Percentiles rank a stretch among this genome's conserved stretches.
Conservation (phyloP, 805 yeast genomes). For the Cyberlindnera misumaiensis region DNA sequence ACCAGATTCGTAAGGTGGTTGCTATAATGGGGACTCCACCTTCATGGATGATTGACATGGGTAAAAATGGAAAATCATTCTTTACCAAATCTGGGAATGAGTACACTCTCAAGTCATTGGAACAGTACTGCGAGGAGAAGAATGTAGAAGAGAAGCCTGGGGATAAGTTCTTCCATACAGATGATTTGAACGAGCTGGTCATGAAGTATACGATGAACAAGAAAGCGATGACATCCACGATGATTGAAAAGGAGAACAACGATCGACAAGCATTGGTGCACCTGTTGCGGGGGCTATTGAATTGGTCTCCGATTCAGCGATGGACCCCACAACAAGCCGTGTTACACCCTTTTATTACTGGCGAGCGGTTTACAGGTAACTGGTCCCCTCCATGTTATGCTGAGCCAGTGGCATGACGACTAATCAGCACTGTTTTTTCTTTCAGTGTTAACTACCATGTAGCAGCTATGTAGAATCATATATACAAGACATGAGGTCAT, state of each 20-base stretch:
- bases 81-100: slow-evolving; percentile 24
- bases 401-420: neutral
- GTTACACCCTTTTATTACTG: slow-evolving; percentile 83
- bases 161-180: slow-evolving; percentile 70
- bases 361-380: slow-evolving; percentile 42
- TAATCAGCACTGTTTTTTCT: too few species aligned
- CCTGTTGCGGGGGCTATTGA: slow-evolving; percentile 70
- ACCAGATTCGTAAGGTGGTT: slow-evolving; percentile 77
- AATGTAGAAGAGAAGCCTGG: slow-evolving; percentile 66
- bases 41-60: slow-evolving; percentile 94
- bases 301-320: slow-evolving; percentile 85
- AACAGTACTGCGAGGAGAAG: slow-evolving; percentile 47
- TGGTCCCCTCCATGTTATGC: slow-evolving; percentile 46
- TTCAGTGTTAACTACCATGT: too few species aligned
- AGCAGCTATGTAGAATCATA: neutral
- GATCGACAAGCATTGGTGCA: slow-evolving; percentile 70
- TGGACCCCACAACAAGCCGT: slow-evolving; percentile 97
- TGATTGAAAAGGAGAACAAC: slow-evolving; percentile 62
- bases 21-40: slow-evolving; percentile 86
- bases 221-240: slow-evolving; percentile 39
- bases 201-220: slow-evolving; percentile 66
- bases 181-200: slow-evolving; percentile 64
- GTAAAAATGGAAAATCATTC: slow-evolving; percentile 71
- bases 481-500: slow-evolving; percentile 1
- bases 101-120: slow-evolving; percentile 28